Evolutionary conservation across 768 basidiomycete species (phyloP).

Genomic region (Mycena indigotica): DNA sequence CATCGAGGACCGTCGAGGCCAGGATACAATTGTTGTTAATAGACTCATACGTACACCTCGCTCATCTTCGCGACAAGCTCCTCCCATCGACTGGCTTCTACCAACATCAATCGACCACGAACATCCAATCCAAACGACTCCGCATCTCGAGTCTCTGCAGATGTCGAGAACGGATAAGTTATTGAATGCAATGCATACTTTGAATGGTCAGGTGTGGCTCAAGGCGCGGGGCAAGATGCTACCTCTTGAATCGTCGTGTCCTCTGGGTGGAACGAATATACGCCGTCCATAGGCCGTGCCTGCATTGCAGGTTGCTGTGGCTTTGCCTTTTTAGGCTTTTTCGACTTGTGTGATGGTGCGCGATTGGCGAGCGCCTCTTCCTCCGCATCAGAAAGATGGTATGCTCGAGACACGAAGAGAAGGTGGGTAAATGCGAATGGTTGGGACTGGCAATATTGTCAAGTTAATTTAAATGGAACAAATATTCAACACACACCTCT

Average conservation of each 20-base stretch:
- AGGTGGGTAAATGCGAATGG: slow-evolving; percentile 75
- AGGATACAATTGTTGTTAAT: too few relatives aligned
- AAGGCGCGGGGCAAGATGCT: too few relatives aligned
- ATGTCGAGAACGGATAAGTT: slow-evolving; percentile 54
- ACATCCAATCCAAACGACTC: slow-evolving; percentile 76
- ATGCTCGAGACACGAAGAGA: slow-evolving; percentile 77
- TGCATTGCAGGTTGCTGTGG: slow-evolving; percentile 24
- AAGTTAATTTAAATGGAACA: neutral
- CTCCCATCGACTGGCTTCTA: slow-evolving; percentile 47
- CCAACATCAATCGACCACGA: slow-evolving; percentile 65
- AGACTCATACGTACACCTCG: slow-evolving; percentile 36
- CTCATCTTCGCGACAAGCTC: slow-evolving; percentile 43
- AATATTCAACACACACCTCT: slow-evolving; percentile 50
- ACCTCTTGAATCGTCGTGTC: slow-evolving; percentile 76
- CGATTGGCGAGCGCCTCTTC: slow-evolving; percentile 54
- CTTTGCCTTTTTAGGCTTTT: slow-evolving; percentile 33
- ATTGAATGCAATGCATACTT: slow-evolving; percentile 55
- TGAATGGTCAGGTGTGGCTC: too few relatives aligned
- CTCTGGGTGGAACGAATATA: slow-evolving; percentile 84
- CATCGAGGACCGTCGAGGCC: neutral
- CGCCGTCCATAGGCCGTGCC: slow-evolving; percentile 45
- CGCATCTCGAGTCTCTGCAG: slow-evolving; percentile 54
- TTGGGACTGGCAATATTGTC: slow-evolving; percentile 42
- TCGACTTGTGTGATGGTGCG: slow-evolving; percentile 36
- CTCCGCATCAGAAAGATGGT: slow-evolving; percentile 71